Evolutionary conservation across 2,329 filamentous ascomycete species (phyloP), one percentile per base, ranked within the genome.

Genomic region (Aspergillus sp.): DNA sequence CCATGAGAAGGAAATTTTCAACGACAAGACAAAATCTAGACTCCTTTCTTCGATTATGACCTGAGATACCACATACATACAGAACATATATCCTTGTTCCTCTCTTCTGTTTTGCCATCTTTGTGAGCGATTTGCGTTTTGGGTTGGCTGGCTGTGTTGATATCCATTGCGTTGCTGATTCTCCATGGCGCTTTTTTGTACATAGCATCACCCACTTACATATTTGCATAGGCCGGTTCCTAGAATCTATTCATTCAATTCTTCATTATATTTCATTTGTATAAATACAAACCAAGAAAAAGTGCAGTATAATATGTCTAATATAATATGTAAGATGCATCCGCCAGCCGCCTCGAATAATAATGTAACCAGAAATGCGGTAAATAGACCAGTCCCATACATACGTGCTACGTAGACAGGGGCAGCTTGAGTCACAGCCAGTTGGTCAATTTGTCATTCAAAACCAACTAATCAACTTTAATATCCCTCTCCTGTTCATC

Each of bases 131-230:
- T 37, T 43, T 35, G 40, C 39, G 21, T 35, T 31, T 48, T 33
- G 9, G 44, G 23, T 41, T 21, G 19, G 27, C n/a, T 46, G 14
- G 46, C 37, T 45, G 35, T 47, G 15, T 48, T 57, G 25, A 52
- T 53, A 40, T 52, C 19, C 33, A 57, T 57, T 37, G 41, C 53
- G 14, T 39, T 37, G 27, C 50, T 54, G 56, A 54, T 58, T 58
- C 51, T 45, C 51, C 56, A 44, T 19, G 40, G 27, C 51, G 46
- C 52, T 52, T 52, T 52, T 50, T 52, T 54, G 15, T 54, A 56
- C 33, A 50, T 27, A 31, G 9, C 27, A 31, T 44, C 23, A 9
- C 7, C 27, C 51, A 14, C 31, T 33, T 37, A 25, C 43, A n/a
- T 39, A 12, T 47, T 55, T 27, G n/a, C 50, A 39, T 43, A 52